Conservation (phyloP, 495 filamentous ascomycete genomes). For the Podospora fimiseda region DNA sequence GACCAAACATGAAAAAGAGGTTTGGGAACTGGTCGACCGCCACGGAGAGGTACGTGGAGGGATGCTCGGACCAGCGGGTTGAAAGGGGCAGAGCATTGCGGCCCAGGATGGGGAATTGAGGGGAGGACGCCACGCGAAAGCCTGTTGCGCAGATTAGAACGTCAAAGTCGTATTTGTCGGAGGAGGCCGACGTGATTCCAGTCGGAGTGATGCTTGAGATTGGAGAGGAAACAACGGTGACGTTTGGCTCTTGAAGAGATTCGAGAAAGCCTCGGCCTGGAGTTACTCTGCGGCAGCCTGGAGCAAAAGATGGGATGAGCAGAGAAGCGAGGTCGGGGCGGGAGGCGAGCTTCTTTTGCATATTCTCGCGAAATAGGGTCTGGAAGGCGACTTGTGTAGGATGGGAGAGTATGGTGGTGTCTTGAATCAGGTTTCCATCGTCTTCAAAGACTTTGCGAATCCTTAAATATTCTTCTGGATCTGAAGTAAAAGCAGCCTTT, state of each 20-base stretch:
- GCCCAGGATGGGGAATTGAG: constrained; percentile 55
- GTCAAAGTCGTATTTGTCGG: constrained; percentile 36
- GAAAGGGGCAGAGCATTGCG: constrained; percentile 42
- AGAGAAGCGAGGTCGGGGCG: constrained; percentile 32
- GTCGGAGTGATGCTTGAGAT: constrained; percentile 49
- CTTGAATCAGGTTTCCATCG: constrained; percentile 32
- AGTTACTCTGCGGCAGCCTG: constrained; percentile 65
- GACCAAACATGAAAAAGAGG: constrained; percentile 55
- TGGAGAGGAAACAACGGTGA: constrained; percentile 48
- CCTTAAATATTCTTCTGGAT: constrained; percentile 27
- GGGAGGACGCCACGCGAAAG: constrained; percentile 51
- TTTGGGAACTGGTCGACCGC: constrained; percentile 63
- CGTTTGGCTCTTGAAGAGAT: constrained; percentile 55
- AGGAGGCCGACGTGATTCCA: constrained; percentile 44
- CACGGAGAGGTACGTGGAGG: constrained; percentile 59
- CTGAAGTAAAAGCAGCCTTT: constrained; percentile 21
- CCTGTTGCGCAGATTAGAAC: constrained; percentile 64
- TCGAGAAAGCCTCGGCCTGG: constrained; percentile 69
- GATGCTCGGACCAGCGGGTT: constrained; percentile 44
- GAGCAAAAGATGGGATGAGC: constrained; percentile 54
- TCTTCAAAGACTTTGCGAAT: constrained; percentile 39
- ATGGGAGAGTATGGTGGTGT: constrained; percentile 28
- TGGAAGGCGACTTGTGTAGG: constrained; percentile 25
- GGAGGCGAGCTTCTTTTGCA: constrained; percentile 27
- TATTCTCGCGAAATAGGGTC: constrained; percentile 21